These are phyloP conservation scores for Carpinus fangiana DNA, from an alignment of 306 rosid species.

Conservation along the genomic window DNA sequence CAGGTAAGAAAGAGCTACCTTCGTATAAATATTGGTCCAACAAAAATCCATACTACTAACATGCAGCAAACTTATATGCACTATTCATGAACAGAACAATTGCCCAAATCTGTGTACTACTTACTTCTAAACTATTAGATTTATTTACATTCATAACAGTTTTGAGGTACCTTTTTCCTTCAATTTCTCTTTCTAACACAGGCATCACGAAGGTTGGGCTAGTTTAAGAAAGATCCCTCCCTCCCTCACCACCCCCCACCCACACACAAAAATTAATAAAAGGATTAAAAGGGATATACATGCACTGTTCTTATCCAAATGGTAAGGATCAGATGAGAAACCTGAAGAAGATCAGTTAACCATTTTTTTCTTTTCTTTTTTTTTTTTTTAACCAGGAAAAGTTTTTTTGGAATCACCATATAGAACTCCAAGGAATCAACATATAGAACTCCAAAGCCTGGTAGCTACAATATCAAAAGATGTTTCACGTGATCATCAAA, in stretches of 20 bases:
- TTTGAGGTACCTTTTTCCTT: background rate
- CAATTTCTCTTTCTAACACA: background rate
- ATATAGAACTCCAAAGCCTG: background rate
- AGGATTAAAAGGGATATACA: background rate
- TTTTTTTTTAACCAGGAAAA: background rate
- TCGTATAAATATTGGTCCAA: background rate
- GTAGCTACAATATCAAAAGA: background rate
- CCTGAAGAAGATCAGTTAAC: background rate
- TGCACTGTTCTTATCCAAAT: background rate
- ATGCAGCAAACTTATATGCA: background rate
- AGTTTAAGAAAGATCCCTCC: background rate
- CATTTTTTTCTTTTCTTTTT: background rate
- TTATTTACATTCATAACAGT: background rate
- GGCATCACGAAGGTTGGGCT: background rate
- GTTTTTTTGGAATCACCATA: background rate
- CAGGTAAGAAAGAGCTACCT: background rate
- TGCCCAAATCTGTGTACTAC: background rate
- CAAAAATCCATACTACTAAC: background rate
- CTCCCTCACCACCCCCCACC: background rate
- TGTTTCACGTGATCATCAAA: background rate
- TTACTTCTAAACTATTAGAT: background rate
- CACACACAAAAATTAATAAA: background rate
- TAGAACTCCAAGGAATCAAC: background rate
- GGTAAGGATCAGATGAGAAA: background rate
- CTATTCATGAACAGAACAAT: background rate